Percentiles rank a stretch among this genome's conserved stretches.
Evolutionary conservation across 148 eudicot species (phyloP).

Genomic region (Fagopyrum tataricum): DNA sequence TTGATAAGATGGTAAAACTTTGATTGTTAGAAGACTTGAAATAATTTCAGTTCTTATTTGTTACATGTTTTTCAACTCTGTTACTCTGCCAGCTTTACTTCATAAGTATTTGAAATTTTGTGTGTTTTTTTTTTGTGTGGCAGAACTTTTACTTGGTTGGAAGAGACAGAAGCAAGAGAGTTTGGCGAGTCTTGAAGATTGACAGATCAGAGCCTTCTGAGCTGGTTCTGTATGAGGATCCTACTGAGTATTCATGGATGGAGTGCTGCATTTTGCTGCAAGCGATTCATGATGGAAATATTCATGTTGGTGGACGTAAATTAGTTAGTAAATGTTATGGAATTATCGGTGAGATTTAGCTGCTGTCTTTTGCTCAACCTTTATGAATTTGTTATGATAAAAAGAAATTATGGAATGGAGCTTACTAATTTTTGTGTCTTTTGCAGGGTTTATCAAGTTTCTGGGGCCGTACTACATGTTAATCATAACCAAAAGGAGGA

Average conservation of each 20-base stretch:
- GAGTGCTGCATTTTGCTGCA: conserved; percentile 45
- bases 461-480: conserved; percentile 79
- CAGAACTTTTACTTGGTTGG: conserved; percentile 96
- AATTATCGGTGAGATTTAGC: conserved; percentile 54
- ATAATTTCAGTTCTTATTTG: neutral
- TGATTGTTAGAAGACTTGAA: neutral
- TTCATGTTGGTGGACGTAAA: conserved; percentile 61
- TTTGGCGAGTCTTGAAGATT: conserved; percentile 85
- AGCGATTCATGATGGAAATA: conserved; percentile 56
- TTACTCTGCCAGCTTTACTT: neutral
- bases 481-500: conserved; percentile 67
- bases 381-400: neutral
- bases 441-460: conserved; percentile 69
- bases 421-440: neutral
- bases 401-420: neutral
- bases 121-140: neutral
- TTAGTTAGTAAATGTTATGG: conserved; percentile 70
- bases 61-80: neutral
- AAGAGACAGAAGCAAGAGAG: conserved; percentile 53
- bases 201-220: conserved; percentile 69
- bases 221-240: conserved; percentile 54
- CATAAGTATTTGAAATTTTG: neutral
- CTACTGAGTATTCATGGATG: conserved; percentile 46
- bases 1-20: neutral
- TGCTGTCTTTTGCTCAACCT: neutral